Evolutionary conservation across 495 filamentous ascomycete genomes (phyloP).

Genomic region (Aspergillus ellipticus): DNA sequence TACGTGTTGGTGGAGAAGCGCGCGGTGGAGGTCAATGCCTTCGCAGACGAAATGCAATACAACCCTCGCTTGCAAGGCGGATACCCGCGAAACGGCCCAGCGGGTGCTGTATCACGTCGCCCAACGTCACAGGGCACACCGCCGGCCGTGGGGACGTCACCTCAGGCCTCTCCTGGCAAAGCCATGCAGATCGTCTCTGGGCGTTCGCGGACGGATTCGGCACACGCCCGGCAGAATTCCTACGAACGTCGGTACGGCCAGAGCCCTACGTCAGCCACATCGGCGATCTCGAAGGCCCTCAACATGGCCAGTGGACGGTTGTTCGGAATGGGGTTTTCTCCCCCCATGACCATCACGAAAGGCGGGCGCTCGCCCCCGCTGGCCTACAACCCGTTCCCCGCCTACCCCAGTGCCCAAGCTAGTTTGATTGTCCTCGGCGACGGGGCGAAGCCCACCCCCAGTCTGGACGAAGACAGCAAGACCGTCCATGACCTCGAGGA

Average conservation of each 20-base stretch:
- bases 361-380: slow-evolving; percentile 69
- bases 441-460: slow-evolving; percentile 50
- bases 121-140: slow-evolving; percentile 62
- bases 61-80: slow-evolving; percentile 58
- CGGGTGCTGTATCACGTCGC: slow-evolving; percentile 59
- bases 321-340: slow-evolving; percentile 70
- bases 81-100: slow-evolving; percentile 31
- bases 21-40: slow-evolving; percentile 91
- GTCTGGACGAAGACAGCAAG: slow-evolving; percentile 74
- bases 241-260: slow-evolving; percentile 76
- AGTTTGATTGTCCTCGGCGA: slow-evolving; percentile 63
- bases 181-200: slow-evolving; percentile 67
- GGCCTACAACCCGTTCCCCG: slow-evolving; percentile 76
- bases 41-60: slow-evolving; percentile 89
- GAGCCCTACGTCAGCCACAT: slow-evolving; percentile 76
- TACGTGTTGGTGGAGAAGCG: slow-evolving; percentile 96
- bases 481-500: slow-evolving; percentile 83
- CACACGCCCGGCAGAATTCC: slow-evolving; percentile 64
- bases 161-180: slow-evolving; percentile 44
- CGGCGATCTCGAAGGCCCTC: slow-evolving; percentile 88
- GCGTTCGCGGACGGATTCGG: slow-evolving; percentile 55
- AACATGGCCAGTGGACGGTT: slow-evolving; percentile 87
- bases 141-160: slow-evolving; percentile 31
- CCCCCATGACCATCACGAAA: slow-evolving; percentile 63
- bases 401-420: slow-evolving; percentile 69